A percentile compares a stretch with the other conserved stretches of the same genome.
Conservation (phyloP, 2,329 filamentous ascomycete genomes). For the Neonectria faginata region DNA sequence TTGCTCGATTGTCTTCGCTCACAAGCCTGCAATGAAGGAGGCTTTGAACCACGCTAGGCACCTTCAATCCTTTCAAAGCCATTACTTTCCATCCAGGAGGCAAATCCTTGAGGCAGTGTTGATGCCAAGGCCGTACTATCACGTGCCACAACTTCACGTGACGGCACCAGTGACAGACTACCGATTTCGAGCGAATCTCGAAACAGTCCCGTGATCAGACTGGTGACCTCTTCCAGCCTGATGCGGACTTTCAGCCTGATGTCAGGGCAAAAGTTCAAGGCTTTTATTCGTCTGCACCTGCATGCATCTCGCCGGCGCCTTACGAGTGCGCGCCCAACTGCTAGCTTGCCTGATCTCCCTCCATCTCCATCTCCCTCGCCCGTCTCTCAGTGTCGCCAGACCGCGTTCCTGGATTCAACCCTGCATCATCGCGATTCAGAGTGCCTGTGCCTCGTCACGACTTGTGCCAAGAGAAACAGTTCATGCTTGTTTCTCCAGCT, state of each 20-base stretch:
- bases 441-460: conserved; percentile 42
- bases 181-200: background rate
- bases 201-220: conserved; percentile 37
- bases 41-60: conserved; percentile 17
- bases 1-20: conserved; percentile 5
- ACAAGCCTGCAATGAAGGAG: conserved; percentile 14
- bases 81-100: background rate
- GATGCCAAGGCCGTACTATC: conserved; percentile 5
- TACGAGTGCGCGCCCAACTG: conserved; percentile 47
- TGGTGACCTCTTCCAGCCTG: conserved; percentile 32
- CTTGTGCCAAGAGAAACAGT: conserved; percentile 39
- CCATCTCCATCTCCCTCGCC: conserved; percentile 36
- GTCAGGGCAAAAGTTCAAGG: conserved; percentile 30
- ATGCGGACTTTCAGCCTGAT: conserved; percentile 41
- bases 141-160: conserved; percentile 32
- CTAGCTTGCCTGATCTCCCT: conserved; percentile 40
- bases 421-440: conserved; percentile 32
- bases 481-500: conserved; percentile 37
- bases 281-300: conserved; percentile 38
- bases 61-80: background rate
- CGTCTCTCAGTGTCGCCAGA: conserved; percentile 33
- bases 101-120: conserved; percentile 21
- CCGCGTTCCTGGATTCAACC: conserved; percentile 39
- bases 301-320: conserved; percentile 43
- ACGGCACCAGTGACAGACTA: background rate